Evolutionary conservation across 768 basidiomycete species (phyloP).

Genomic region (Boletus eberwhitei): DNA sequence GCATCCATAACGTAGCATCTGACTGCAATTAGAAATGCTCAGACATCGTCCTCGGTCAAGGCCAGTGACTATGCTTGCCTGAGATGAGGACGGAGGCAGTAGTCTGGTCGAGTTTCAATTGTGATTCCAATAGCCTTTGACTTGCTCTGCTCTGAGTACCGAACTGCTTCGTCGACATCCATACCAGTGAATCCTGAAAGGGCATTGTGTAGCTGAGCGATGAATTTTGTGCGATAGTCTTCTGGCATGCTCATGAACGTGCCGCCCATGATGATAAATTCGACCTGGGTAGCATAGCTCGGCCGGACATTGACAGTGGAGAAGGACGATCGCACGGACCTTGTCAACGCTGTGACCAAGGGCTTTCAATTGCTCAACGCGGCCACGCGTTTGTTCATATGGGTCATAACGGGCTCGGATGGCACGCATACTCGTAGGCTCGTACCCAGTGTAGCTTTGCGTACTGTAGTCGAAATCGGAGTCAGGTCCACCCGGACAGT

Average conservation of each 20-base stretch:
- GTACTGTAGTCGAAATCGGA: slow-evolving; percentile 99
- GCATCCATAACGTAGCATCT: slow-evolving; percentile 99
- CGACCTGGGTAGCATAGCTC: slow-evolving; percentile 49
- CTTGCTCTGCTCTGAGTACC: slow-evolving; percentile 96
- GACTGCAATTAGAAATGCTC: slow-evolving; percentile 45
- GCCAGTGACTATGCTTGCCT: slow-evolving; percentile 45
- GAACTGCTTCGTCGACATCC: slow-evolving; percentile 94
- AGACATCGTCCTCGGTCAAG: background rate
- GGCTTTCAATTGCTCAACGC: slow-evolving; percentile 92
- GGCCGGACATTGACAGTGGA: background rate
- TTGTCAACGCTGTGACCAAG: slow-evolving; percentile 98
- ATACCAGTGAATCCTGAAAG: slow-evolving; percentile 91
- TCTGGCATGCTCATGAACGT: slow-evolving; percentile 99
- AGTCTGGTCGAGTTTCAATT: slow-evolving; percentile 97
- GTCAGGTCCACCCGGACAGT: slow-evolving; percentile 98
- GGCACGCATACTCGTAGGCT: slow-evolving; percentile 98
- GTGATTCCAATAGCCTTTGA: slow-evolving; percentile 99
- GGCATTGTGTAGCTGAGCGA: slow-evolving; percentile 96
- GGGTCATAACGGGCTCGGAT: slow-evolving; percentile 96
- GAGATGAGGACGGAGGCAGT: slow-evolving; percentile 94
- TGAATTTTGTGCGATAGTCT: slow-evolving; percentile 88
- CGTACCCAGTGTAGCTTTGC: slow-evolving; percentile 91
- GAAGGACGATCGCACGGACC: slow-evolving; percentile 42
- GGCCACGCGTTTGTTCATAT: slow-evolving; percentile 93
- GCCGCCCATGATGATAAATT: slow-evolving; percentile 96